These are phyloP conservation scores for Dactylella cylindrospora DNA, from an alignment of 2,329 filamentous ascomycete species.

Conservation along the genomic window DNA sequence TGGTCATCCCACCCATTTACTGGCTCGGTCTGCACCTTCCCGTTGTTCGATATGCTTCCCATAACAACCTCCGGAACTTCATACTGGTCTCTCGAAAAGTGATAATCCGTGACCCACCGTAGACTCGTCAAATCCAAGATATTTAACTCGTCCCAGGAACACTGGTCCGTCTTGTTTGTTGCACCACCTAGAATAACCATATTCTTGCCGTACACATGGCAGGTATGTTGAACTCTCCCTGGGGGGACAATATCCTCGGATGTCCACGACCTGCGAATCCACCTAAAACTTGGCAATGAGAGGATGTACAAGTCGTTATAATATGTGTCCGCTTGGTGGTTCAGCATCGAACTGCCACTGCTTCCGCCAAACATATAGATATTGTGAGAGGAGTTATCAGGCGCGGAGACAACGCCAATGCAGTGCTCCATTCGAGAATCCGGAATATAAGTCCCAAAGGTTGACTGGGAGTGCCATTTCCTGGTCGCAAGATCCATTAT, in stretches of 20 bases:
- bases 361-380: conserved; percentile 59
- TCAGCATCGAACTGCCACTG: conserved; percentile 48
- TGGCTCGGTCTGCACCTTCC: conserved; percentile 31
- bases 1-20: conserved; percentile 43
- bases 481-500: conserved; percentile 52
- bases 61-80: conserved; percentile 22
- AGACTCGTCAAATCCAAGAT: conserved; percentile 37
- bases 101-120: conserved; percentile 21
- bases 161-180: conserved; percentile 25
- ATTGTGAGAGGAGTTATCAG: conserved; percentile 56
- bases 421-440: conserved; percentile 55
- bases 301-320: conserved; percentile 36
- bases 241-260: conserved; percentile 12
- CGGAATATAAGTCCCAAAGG: conserved; percentile 51
- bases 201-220: conserved; percentile 35
- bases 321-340: conserved; percentile 22
- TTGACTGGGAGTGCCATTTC: conserved; percentile 53
- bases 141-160: conserved; percentile 32
- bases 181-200: conserved; percentile 29
- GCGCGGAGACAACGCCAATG: conserved; percentile 52
- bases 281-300: conserved; percentile 36
- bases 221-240: conserved; percentile 35
- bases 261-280: conserved; percentile 26
- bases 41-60: conserved; percentile 40
- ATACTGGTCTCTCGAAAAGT: conserved; percentile 3